phyloP scores from a whole-genome alignment of 352 stramenopile genomes.

The Pythium apleroticum region DNA sequence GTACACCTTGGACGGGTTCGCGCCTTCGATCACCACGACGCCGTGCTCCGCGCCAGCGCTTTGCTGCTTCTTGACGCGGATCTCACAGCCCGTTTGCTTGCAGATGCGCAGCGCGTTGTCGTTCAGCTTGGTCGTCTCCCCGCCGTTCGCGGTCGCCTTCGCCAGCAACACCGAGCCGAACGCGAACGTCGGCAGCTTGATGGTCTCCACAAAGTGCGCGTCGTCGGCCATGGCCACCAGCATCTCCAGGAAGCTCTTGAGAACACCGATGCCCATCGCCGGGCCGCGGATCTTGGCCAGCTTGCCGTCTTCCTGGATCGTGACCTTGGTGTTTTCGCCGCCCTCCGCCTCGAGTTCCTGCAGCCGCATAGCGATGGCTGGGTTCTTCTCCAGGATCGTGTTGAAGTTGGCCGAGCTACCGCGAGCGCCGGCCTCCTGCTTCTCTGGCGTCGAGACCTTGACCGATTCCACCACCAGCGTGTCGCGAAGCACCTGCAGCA shows the following conservation, averaged over 20 bases:
- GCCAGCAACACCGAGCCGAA: conserved; percentile 58
- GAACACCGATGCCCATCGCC: conserved; percentile 59
- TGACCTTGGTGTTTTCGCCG: conserved; percentile 61
- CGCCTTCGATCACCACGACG: conserved; percentile 66
- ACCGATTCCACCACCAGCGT: conserved; percentile 68
- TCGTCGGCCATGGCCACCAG: conserved; percentile 45
- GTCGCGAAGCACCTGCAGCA: conserved; percentile 63
- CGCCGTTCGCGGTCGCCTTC: conserved; percentile 27
- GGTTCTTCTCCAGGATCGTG: conserved; percentile 54
- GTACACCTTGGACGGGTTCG: conserved; percentile 61
- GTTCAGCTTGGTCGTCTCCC: conserved; percentile 45
- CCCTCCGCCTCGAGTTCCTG: conserved; percentile 76
- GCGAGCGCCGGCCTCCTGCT: conserved; percentile 1
- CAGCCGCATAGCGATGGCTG: conserved; percentile 53
- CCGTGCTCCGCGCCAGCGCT: conserved; percentile 15
- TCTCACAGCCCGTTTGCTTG: conserved; percentile 76
- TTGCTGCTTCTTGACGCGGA: conserved; percentile 48
- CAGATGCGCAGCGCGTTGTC: conserved; percentile 75
- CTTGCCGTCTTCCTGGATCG: conserved; percentile 66
- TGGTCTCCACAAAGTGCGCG: conserved; percentile 60
- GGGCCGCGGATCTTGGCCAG: conserved; percentile 69
- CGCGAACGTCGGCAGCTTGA: conserved; percentile 46
- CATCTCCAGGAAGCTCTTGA: conserved; percentile 82
- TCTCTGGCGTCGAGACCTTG: conserved; percentile 30
- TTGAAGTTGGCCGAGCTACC: conserved; percentile 43